These are phyloP conservation scores for Bathelium albidoporum DNA, from an alignment of 495 filamentous ascomycete genomes.

Conservation along the genomic window DNA sequence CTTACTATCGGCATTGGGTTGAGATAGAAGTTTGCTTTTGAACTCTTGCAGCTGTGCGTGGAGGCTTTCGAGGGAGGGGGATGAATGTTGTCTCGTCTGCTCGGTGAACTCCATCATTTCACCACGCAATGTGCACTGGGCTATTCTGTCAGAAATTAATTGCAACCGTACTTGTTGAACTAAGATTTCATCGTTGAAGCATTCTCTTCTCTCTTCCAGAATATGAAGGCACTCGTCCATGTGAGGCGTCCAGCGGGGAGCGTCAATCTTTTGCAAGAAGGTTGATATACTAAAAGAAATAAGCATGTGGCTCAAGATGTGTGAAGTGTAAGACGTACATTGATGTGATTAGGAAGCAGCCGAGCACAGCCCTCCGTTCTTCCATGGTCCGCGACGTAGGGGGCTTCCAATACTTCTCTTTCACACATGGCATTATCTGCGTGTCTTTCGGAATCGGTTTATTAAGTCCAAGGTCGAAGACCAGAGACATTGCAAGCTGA, in stretches of 20 bases:
- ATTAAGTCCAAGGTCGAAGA: slow-evolving; percentile 31
- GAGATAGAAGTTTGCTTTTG: too few species aligned
- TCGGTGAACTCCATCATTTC: too few species aligned
- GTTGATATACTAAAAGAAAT: slow-evolving; percentile 31
- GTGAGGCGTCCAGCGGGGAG: slow-evolving; percentile 42
- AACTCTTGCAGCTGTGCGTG: too few species aligned
- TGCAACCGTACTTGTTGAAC: slow-evolving; percentile 40
- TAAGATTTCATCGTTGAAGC: slow-evolving; percentile 41
- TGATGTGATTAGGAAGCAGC: slow-evolving; percentile 32
- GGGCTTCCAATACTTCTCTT: slow-evolving; percentile 20
- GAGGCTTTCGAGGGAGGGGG: too few species aligned
- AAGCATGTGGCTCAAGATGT: neutral
- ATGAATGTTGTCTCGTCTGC: too few species aligned
- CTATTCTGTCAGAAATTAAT: slow-evolving; percentile 20
- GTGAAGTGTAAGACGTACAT: neutral
- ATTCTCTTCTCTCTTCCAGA: slow-evolving; percentile 37
- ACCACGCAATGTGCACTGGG: too few species aligned
- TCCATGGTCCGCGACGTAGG: slow-evolving; percentile 35
- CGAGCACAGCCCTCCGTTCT: slow-evolving; percentile 44
- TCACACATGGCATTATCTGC: slow-evolving; percentile 5
- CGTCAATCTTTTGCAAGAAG: slow-evolving; percentile 37
- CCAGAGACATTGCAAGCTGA: slow-evolving; percentile 41
- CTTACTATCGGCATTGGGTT: too few species aligned
- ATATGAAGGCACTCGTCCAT: slow-evolving; percentile 42
- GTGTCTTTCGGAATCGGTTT: neutral